Evolutionary conservation across 2,329 filamentous ascomycete genomes (phyloP).

Genomic region (Colletotrichum plurivorum): DNA sequence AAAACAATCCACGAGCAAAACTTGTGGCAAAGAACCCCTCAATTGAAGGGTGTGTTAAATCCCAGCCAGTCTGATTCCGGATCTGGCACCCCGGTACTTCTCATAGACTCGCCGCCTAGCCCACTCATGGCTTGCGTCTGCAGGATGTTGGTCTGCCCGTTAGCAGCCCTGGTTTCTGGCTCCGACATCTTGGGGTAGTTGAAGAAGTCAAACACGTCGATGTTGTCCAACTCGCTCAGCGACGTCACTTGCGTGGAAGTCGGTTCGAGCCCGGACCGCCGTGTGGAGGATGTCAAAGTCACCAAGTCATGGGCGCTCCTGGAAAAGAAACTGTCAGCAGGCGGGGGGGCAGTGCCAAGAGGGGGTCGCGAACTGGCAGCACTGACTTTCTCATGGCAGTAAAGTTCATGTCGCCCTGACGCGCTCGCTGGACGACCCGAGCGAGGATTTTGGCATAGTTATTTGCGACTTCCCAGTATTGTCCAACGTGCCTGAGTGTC

Average conservation of each 20-base stretch:
- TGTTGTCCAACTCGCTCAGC: conserved; percentile 57
- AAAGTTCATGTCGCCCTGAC: conserved; percentile 54
- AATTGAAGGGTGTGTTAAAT: conserved; percentile 39
- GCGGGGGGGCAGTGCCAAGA: neutral
- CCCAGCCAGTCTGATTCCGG: conserved; percentile 51
- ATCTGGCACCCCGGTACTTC: conserved; percentile 46
- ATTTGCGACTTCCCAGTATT: conserved; percentile 60
- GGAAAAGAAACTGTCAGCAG: conserved; percentile 20
- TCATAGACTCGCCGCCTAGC: conserved; percentile 42
- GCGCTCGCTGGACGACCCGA: conserved; percentile 53
- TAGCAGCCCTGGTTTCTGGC: conserved; percentile 28
- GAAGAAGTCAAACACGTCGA: conserved; percentile 62
- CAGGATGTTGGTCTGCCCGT: conserved; percentile 45
- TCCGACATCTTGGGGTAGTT: conserved; percentile 55
- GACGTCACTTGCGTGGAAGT: conserved; percentile 56
- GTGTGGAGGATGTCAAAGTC: conserved; percentile 51
- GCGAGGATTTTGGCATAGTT: conserved; percentile 58
- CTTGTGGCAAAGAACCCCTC: neutral
- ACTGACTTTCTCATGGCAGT: conserved; percentile 57
- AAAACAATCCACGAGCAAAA: neutral
- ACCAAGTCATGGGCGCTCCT: conserved; percentile 58
- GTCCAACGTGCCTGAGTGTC: conserved; percentile 56
- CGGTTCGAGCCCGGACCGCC: conserved; percentile 54
- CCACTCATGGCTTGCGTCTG: conserved; percentile 45
- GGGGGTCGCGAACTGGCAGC: no score